Conservation (phyloP, 2,329 filamentous ascomycete species). For the Rugonectria rugulosa region DNA sequence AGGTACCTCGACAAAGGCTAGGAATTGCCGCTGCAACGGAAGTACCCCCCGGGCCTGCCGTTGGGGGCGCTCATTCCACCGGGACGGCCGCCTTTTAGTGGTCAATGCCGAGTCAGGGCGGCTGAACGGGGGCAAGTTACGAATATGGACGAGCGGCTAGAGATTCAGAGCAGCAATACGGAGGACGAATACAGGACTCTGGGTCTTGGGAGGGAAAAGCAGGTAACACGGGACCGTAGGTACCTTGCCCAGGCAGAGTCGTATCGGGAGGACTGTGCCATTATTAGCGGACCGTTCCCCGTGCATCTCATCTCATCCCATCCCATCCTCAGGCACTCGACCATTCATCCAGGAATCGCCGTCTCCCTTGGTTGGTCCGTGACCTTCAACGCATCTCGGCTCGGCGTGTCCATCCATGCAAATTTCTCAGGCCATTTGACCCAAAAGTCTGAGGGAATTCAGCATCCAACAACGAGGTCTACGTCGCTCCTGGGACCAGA, state of each 20-base stretch:
- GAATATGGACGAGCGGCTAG: background rate
- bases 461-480: no score
- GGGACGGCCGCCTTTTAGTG: constrained; percentile 25
- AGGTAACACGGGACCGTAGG: no score
- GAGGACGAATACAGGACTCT: no score
- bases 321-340: constrained; percentile 7
- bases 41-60: constrained; percentile 34
- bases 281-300: constrained; percentile 16
- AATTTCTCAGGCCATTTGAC: constrained; percentile 11
- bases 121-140: background rate
- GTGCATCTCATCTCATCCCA: constrained; percentile 19
- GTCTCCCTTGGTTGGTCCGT: constrained; percentile 19
- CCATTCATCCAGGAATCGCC: constrained; percentile 11
- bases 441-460: background rate
- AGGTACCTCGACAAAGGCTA: constrained; percentile 35
- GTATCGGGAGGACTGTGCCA: constrained; percentile 14
- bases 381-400: constrained; percentile 21
- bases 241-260: no score
- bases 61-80: constrained; percentile 35
- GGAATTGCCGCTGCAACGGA: constrained; percentile 33
- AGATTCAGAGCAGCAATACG: no score
- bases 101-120: constrained; percentile 35
- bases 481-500: no score
- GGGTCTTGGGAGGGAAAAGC: no score
- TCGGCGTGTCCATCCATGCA: constrained; percentile 19